Base-by-base conservation (phyloP, 352 stramenopile species). In the Phytopythium cucurbitacearum region DNA sequence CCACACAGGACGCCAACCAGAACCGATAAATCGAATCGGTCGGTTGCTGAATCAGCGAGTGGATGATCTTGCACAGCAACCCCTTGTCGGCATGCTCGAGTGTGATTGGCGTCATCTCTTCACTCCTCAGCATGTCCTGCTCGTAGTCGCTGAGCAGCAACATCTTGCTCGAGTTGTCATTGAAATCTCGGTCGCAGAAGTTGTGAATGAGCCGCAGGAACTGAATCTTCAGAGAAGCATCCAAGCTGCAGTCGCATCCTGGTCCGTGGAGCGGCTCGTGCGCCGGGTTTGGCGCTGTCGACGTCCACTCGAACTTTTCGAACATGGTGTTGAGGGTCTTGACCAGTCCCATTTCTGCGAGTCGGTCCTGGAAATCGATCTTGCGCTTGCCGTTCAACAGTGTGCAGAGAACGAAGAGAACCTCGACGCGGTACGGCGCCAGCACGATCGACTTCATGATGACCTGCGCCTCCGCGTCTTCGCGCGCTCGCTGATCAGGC, bases 331-430 rank as follows among this genome's bases (percentile, higher is more conserved):
- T 87, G 7, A 98, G 69, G 1, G 95, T 95, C 42, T 84, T 78
- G 40, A 97, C 86, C 11, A 98, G 68, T 3, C 92, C 92, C 69
- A 95, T 88, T 4, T 83, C 60, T 2, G 90, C 89, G 0, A 98
- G 69, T 39, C 72, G 66, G 39, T 96, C 80, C 50, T 98, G 91
- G 38, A 96, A 94, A 45, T 96, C 85, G 35, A 96, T 78, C 73
- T 98, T 98, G 37, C 94, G 77, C 53, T 96, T 94, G 40, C 93
- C 92, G 15, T 97, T 97, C n/a, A 98, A 67, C 15, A 99, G 65
- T 10, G 92, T 98, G 59, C 93, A 98, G 2, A 99, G 69, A 13
- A 99, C 92, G 64, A 99, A 98, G 13, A 99, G 76, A 53, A 99
- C 87, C 67, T 98, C 95, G 0, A 99, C 94, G 44, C 97, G 91